A percentile compares a stretch with the other conserved stretches of the same genome.
phyloP scores from a whole-genome alignment of 176 grass and related monocot genomes.

The Phoenix dactylifera region DNA sequence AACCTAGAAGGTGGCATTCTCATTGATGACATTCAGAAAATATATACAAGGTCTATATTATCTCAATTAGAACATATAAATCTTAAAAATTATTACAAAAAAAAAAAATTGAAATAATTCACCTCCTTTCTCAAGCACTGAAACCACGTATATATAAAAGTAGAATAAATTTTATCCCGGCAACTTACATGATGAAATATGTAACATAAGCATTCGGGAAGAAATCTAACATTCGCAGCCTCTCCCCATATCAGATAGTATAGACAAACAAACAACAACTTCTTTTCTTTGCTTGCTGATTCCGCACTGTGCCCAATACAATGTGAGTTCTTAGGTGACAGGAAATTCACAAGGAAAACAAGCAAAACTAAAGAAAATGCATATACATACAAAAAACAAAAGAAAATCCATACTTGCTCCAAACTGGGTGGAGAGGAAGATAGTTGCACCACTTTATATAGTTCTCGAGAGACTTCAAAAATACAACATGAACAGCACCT shows the following conservation, averaged over 20 bases:
- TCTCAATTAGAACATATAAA: too few relatives aligned
- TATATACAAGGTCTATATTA: too few relatives aligned
- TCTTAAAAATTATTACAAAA: too few relatives aligned
- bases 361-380: not conserved
- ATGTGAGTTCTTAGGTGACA: constrained; percentile 17
- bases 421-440: constrained; percentile 57
- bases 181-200: constrained; percentile 94
- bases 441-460: constrained; percentile 94
- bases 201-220: constrained; percentile 90
- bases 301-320: constrained; percentile 39
- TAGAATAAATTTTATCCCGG: too few relatives aligned
- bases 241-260: constrained; percentile 99
- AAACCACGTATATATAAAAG: too few relatives aligned
- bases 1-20: too few relatives aligned
- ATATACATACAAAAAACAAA: not conserved
- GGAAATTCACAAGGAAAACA: constrained; percentile 5
- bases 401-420: constrained; percentile 52
- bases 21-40: too few relatives aligned
- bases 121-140: too few relatives aligned
- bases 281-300: constrained; percentile 73
- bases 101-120: too few relatives aligned
- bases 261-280: constrained; percentile 77
- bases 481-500: constrained; percentile 64
- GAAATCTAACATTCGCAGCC: constrained; percentile 81
- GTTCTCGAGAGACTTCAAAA: constrained; percentile 78